Evolutionary conservation across 345 rosid genomes (phyloP).

Genomic region (Brassica carinata): DNA sequence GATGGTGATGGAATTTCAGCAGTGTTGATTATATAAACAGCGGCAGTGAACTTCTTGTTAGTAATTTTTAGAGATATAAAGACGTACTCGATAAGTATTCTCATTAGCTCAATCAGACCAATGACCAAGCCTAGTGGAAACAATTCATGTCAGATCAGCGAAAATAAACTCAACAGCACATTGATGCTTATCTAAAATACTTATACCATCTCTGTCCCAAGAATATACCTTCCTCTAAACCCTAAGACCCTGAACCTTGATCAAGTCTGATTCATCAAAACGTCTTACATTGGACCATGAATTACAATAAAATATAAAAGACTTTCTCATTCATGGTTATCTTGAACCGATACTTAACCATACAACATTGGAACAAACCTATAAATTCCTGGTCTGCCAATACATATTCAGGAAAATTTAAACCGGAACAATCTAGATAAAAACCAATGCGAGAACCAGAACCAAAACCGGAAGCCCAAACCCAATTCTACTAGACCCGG

Average conservation of each 20-base stretch:
- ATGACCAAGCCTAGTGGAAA: neutral
- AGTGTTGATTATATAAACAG: no score
- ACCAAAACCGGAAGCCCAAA: constrained; percentile 41
- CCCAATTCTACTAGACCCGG: constrained; percentile 43
- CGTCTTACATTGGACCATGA: neutral
- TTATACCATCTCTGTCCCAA: no score
- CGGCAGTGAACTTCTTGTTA: no score
- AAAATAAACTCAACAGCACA: neutral
- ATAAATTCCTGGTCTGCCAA: neutral
- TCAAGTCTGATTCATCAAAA: neutral
- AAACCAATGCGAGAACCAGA: constrained; percentile 26
- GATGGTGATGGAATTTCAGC: no score
- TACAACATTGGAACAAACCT: neutral
- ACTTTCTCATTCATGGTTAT: neutral
- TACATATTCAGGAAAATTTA: neutral
- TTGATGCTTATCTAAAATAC: neutral
- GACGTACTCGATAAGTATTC: neutral
- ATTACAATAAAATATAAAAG: neutral
- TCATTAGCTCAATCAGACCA: neutral
- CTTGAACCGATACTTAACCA: neutral
- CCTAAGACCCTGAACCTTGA: no score
- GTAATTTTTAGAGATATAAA: no score
- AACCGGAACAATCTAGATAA: constrained; percentile 38
- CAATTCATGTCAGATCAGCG: neutral
- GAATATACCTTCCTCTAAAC: no score